phyloP scores from a whole-genome alignment of 1,139 yeast species.

The Hyphopichia pseudoburtonii region DNA sequence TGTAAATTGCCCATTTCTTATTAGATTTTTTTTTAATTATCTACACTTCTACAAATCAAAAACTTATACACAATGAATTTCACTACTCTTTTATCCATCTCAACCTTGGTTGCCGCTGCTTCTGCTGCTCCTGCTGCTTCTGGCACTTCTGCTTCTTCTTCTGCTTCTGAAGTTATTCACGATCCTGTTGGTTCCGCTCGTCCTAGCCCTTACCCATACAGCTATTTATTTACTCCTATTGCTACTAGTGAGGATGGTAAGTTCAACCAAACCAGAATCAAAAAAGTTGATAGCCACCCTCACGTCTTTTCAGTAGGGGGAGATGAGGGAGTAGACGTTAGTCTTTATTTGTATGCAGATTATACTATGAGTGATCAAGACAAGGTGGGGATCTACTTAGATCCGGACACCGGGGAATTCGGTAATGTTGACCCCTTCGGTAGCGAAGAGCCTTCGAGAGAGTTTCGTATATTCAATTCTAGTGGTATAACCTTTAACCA shows the following conservation, averaged over 20 bases:
- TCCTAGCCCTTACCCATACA: too few species aligned
- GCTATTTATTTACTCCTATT: too few species aligned
- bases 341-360: constrained; percentile 18
- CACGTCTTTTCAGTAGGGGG: constrained; percentile 36
- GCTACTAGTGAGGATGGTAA: too few species aligned
- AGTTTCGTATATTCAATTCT: constrained; percentile 13
- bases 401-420: constrained; percentile 27
- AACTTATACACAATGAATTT: constrained; percentile 1
- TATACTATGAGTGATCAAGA: neutral
- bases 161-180: too few species aligned
- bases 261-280: constrained; percentile 27
- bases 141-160: too few species aligned
- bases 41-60: too few species aligned
- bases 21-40: too few species aligned
- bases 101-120: constrained; percentile 3
- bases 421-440: constrained; percentile 32
- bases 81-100: neutral
- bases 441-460: constrained; percentile 21
- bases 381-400: constrained; percentile 20
- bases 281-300: constrained; percentile 26
- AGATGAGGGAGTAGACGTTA: constrained; percentile 22
- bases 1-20: too few species aligned
- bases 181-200: too few species aligned
- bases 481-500: constrained; percentile 23
- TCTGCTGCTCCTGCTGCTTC: too few species aligned